A percentile compares a stretch with the other conserved stretches of the same genome.
Evolutionary conservation across 2,329 filamentous ascomycete species (phyloP).

Genomic region (Aspergillus hortae): DNA sequence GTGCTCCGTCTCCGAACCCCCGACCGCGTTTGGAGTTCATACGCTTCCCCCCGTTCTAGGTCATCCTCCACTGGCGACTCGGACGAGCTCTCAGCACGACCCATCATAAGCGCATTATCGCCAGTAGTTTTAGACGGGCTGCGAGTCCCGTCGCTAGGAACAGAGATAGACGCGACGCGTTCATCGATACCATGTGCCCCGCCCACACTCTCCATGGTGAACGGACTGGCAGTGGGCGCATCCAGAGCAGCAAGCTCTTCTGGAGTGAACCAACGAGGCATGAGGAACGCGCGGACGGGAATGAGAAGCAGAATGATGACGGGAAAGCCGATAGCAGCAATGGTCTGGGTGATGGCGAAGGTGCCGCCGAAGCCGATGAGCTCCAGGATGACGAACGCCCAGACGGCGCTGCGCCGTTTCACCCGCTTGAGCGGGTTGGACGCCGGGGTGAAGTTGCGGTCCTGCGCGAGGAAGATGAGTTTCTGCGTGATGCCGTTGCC

Average conservation of each 20-base stretch:
- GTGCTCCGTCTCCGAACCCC: conserved; percentile 28
- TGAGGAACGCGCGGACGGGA: conserved; percentile 60
- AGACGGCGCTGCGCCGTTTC: conserved; percentile 62
- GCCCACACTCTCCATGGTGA: conserved; percentile 73
- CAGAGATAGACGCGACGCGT: conserved; percentile 3
- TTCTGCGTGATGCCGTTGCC: conserved; percentile 75
- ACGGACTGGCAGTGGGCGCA: conserved; percentile 69
- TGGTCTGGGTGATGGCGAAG: conserved; percentile 78
- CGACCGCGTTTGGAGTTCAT: conserved; percentile 31
- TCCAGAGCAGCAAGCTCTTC: conserved; percentile 64
- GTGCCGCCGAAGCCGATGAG: conserved; percentile 70
- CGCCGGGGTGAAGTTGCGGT: conserved; percentile 57
- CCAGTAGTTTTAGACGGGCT: conserved; percentile 1
- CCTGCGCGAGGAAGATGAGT: conserved; percentile 65
- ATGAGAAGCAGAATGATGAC: conserved; percentile 69
- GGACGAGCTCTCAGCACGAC: conserved; percentile 15
- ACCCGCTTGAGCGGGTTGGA: conserved; percentile 60
- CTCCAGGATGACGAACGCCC: conserved; percentile 67
- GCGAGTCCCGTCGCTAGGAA: conserved; percentile 6
- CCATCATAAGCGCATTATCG: conserved; percentile 17
- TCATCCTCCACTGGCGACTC: conserved; percentile 36
- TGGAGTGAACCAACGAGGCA: conserved; percentile 59
- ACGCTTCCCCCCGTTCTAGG: conserved; percentile 40
- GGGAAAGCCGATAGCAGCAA: conserved; percentile 77
- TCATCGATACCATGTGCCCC: conserved; percentile 53